Evolutionary conservation across 2,329 filamentous ascomycete genomes (phyloP).

Genomic region (Capronia americana): DNA sequence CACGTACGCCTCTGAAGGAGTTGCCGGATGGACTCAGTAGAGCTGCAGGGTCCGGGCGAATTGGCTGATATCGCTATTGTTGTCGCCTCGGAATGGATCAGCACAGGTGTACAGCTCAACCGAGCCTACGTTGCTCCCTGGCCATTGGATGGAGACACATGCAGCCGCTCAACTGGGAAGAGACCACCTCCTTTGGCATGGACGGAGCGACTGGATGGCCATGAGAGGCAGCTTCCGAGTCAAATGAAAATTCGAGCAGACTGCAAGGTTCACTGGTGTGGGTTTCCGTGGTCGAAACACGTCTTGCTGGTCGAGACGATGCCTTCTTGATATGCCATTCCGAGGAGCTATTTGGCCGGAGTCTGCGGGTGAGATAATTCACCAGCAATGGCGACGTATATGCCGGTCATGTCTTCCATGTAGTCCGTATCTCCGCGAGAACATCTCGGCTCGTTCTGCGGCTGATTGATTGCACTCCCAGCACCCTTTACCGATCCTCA

Average conservation of each 20-base stretch:
- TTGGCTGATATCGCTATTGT: neutral
- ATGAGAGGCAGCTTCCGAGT: neutral
- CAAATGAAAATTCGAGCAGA: neutral
- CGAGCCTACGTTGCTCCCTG: neutral
- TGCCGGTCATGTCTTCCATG: no score
- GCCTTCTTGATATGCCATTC: neutral
- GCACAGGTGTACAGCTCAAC: neutral
- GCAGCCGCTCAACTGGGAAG: neutral
- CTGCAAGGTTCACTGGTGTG: neutral
- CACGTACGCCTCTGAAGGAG: neutral
- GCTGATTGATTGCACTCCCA: neutral
- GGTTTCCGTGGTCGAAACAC: neutral
- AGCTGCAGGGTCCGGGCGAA: neutral
- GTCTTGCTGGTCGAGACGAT: neutral
- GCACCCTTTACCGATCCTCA: neutral
- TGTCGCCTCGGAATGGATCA: neutral
- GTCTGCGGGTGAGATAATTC: neutral
- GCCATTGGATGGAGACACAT: neutral
- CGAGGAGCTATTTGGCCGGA: neutral
- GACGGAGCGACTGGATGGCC: neutral
- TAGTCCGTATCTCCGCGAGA: neutral
- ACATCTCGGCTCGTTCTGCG: neutral
- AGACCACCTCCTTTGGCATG: neutral
- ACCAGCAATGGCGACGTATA: no score
- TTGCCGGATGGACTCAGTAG: neutral